Conservation (phyloP, 352 stramenopile genomes). For the Pythium biforme region DNA sequence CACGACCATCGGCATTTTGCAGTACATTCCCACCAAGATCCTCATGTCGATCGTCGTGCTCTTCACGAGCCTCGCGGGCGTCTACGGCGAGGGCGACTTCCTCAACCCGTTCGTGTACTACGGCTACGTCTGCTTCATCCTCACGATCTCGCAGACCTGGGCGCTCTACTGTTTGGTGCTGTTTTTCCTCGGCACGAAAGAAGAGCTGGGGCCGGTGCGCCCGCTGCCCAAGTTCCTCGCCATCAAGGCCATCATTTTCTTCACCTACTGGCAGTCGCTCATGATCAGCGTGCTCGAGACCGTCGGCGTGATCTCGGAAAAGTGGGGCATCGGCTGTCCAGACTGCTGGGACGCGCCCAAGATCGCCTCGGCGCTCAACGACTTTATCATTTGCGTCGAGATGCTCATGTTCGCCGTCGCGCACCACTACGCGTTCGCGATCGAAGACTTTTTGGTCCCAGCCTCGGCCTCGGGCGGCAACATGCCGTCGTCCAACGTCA, state of each 20-base stretch:
- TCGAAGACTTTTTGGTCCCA: constrained; percentile 84
- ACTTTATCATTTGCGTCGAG: constrained; percentile 95
- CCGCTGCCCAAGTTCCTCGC: constrained; percentile 93
- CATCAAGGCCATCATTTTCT: constrained; percentile 95
- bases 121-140: constrained; percentile 90
- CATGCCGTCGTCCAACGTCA: constrained; percentile 74
- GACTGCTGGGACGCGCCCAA: constrained; percentile 84
- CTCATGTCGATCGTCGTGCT: constrained; percentile 87
- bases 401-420: constrained; percentile 92
- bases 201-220: constrained; percentile 86
- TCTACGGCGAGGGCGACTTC: constrained; percentile 90
- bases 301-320: constrained; percentile 81
- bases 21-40: constrained; percentile 92
- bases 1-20: constrained; percentile 91
- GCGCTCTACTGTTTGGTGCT: constrained; percentile 93
- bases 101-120: constrained; percentile 81
- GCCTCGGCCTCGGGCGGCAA: constrained; percentile 26
- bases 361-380: constrained; percentile 89
- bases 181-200: constrained; percentile 91
- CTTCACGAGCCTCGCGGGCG: constrained; percentile 75
- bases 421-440: constrained; percentile 92
- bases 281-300: constrained; percentile 89
- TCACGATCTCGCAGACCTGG: constrained; percentile 90
- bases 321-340: constrained; percentile 82
- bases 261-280: constrained; percentile 94